Percentiles rank a stretch among this genome's conserved stretches.
Evolutionary conservation across 306 rosid species (phyloP).

Genomic region (Cucurbita maxima): DNA sequence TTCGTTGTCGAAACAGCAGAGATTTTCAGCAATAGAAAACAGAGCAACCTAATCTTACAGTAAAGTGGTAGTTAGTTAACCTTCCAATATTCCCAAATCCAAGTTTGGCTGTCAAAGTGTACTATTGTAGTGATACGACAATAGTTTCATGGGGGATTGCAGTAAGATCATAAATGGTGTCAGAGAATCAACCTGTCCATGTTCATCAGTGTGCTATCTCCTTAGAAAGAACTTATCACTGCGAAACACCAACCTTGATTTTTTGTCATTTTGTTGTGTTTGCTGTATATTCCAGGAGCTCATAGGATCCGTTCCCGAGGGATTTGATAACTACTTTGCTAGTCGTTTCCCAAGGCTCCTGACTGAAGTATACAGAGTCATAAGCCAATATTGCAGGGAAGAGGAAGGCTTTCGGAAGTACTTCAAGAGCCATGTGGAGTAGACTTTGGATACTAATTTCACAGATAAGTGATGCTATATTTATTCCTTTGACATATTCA

Average conservation of each 20-base stretch:
- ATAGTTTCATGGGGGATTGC: background rate
- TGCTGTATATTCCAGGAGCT: conserved; percentile 22
- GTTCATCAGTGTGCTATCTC: background rate
- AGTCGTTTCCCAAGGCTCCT: conserved; percentile 34
- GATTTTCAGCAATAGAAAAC: background rate
- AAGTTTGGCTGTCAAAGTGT: background rate
- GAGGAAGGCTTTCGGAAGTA: conserved; percentile 23
- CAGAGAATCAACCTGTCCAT: background rate
- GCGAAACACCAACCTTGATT: background rate
- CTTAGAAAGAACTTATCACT: background rate
- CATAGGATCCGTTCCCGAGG: conserved; percentile 29
- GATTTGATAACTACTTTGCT: conserved; percentile 31
- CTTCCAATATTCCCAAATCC: background rate
- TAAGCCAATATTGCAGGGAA: conserved; percentile 13
- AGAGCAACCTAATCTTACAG: background rate
- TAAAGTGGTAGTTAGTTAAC: background rate
- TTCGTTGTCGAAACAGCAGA: background rate
- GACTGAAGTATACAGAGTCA: conserved; percentile 29
- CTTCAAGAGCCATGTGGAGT: conserved; percentile 10
- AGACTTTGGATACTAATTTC: background rate
- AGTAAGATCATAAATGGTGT: background rate
- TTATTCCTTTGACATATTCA: background rate
- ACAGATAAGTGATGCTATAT: background rate
- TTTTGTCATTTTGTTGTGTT: background rate
- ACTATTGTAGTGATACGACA: background rate